Conservation (phyloP, 2,329 filamentous ascomycete genomes). For the Colletotrichum noveboracense region DNA sequence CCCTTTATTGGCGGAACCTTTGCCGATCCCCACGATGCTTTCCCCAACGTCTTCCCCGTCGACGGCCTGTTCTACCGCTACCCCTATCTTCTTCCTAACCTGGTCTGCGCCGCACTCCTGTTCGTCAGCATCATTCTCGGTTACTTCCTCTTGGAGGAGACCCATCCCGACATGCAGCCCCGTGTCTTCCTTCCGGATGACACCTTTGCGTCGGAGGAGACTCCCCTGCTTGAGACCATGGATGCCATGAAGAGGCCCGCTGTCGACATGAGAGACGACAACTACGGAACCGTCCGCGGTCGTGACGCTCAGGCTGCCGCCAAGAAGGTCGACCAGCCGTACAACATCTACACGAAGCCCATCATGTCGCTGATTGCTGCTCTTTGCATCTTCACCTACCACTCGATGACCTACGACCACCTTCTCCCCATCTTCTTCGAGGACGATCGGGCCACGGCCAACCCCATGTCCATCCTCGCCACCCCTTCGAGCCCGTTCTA, state of each 20-base stretch:
- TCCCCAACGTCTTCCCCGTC: conserved; percentile 72
- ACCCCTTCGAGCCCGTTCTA: conserved; percentile 52
- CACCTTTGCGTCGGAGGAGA: conserved; percentile 65
- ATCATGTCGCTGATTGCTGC: conserved; percentile 82
- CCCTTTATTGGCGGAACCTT: conserved; percentile 88
- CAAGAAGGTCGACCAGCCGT: conserved; percentile 37
- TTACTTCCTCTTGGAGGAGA: conserved; percentile 85
- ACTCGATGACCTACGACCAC: conserved; percentile 94
- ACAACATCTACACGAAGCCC: conserved; percentile 58
- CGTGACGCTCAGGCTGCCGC: conserved; percentile 36
- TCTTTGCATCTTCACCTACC: conserved; percentile 89
- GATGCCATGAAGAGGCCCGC: conserved; percentile 75
- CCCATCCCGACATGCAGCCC: conserved; percentile 64
- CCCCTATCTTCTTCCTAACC: conserved; percentile 88
- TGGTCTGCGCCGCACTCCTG: conserved; percentile 80
- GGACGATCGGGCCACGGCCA: conserved; percentile 61
- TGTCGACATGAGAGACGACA: conserved; percentile 77
- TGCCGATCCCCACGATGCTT: conserved; percentile 77
- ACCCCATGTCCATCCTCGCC: conserved; percentile 37
- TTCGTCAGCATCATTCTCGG: conserved; percentile 80
- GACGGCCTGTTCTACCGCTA: conserved; percentile 76
- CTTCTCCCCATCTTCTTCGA: conserved; percentile 93
- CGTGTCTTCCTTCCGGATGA: conserved; percentile 44
- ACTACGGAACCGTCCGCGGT: conserved; percentile 73
- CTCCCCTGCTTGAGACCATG: conserved; percentile 76